Conservation (phyloP, 495 filamentous ascomycete genomes). For the Physcia stellaris region DNA sequence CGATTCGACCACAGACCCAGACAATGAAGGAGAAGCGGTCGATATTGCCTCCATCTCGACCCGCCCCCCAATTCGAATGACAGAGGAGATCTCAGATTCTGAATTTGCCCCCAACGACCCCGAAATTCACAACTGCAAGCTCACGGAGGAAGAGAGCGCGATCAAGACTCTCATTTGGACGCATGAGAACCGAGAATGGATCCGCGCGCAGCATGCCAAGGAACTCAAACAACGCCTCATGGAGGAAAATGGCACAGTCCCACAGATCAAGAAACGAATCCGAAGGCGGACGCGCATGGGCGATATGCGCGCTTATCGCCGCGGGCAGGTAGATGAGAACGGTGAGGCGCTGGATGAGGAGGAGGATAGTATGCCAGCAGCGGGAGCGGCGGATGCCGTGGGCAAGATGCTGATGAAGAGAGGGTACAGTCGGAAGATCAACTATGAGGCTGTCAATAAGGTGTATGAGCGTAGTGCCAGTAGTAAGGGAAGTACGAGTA, state of each 20-base stretch:
- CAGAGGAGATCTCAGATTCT: slow-evolving; percentile 46
- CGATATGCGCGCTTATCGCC: slow-evolving; percentile 30
- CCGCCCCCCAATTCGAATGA: too few relatives aligned
- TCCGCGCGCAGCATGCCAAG: slow-evolving; percentile 70
- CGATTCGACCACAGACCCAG: too few relatives aligned
- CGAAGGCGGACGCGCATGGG: slow-evolving; percentile 34
- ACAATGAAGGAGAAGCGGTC: too few relatives aligned
- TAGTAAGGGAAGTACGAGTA: too few relatives aligned
- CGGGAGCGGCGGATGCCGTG: slow-evolving; percentile 56
- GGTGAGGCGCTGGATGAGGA: slow-evolving; percentile 7
- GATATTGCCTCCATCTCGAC: too few relatives aligned
- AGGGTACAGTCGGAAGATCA: slow-evolving; percentile 67
- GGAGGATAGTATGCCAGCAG: slow-evolving; percentile 26
- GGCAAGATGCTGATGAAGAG: slow-evolving; percentile 58
- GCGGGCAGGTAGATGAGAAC: slow-evolving; percentile 26
- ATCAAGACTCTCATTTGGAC: slow-evolving; percentile 86
- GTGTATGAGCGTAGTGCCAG: slow-evolving; percentile 7
- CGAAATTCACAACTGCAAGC: slow-evolving; percentile 64
- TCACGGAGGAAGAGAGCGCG: slow-evolving; percentile 53
- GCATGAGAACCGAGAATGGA: slow-evolving; percentile 82
- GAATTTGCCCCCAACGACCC: slow-evolving; percentile 74
- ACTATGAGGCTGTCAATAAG: slow-evolving; percentile 54
- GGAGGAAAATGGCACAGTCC: slow-evolving; percentile 25
- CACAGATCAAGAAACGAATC: slow-evolving; percentile 19
- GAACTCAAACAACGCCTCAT: slow-evolving; percentile 50